Base-by-base conservation (phyloP, 768 basidiomycete species). In the Xerocomellus intermedius region DNA sequence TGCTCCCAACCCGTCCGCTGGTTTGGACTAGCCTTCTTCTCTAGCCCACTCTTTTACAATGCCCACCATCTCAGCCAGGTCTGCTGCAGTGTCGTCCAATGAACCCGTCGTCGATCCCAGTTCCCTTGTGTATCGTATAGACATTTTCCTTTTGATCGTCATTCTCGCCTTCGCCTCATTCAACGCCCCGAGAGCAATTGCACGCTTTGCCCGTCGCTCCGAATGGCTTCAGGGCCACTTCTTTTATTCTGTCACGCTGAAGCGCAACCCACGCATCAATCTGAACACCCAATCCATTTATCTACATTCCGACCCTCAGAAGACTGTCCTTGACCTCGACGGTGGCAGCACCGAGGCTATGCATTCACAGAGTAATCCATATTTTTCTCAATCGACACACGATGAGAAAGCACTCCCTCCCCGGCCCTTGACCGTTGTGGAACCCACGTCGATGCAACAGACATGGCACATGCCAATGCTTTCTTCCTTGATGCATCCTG, bases 201-300 rank as follows among this genome's bases (percentile, higher is more conserved):
- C 77, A 21, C 79, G 84, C 42, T 73, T 84, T 52, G 78, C 79
- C 49, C 73, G 71, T 37, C 61, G 70, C 28, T 74, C 77, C 5
- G 82, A 84, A 56, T 83, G 83, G 83, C 56, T 69, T 21, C 75
- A 68, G 26, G 84, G 84, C 3, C 74, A 80, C 56, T 56, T 84
- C 58, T 68, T 86, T 38, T 72, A 68, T 12, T 62, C 59, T 16
- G 37, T 33, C 16, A 30, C 56, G 1, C 42, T 58, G 36, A 44
- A 36, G 4, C 55, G 48, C 43, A 48, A 36, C 13, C 46, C 55
- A 19, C 53, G 49, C 1, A 50, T 56, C 49, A 57, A 57, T 30
- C 42, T 65, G 17, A 57, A 58, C 35, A 59, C 60, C 43, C 19
- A 52, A 14, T 65, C 59, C 44, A 57, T 59, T 13, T 49, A 48